These are phyloP conservation scores for Lachnellula arida DNA, from an alignment of 2,329 filamentous ascomycete genomes.

Conservation along the genomic window DNA sequence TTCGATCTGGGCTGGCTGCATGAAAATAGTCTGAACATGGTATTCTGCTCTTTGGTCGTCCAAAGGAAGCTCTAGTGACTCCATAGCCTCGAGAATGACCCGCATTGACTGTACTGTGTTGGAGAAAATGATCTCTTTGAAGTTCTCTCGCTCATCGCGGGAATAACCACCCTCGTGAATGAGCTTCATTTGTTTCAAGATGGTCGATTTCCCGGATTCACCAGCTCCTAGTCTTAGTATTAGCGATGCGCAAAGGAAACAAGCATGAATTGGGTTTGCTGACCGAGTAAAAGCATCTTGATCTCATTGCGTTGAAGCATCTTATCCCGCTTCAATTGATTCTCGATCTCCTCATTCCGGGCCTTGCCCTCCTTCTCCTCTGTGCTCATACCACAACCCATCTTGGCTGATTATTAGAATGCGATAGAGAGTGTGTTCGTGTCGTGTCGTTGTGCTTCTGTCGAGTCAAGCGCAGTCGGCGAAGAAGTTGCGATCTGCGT, in stretches of 20 bases:
- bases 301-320: constrained; percentile 99
- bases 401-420: constrained; percentile 52
- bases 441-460: constrained; percentile 1
- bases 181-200: constrained; percentile 97
- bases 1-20: constrained; percentile 56
- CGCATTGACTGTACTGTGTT: constrained; percentile 94
- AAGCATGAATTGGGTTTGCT: constrained; percentile 33
- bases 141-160: constrained; percentile 90
- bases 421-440: not conserved
- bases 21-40: constrained; percentile 36
- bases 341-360: constrained; percentile 99
- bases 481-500: not conserved
- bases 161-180: constrained; percentile 99
- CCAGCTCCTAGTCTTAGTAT: constrained; percentile 52
- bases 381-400: constrained; percentile 99
- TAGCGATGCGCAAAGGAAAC: constrained; percentile 1
- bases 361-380: constrained; percentile 99
- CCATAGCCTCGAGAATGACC: constrained; percentile 87
- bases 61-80: constrained; percentile 75
- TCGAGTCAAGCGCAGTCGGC: not conserved
- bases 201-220: constrained; percentile 95
- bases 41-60: constrained; percentile 49
- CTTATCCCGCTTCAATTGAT: constrained; percentile 96
- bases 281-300: constrained; percentile 99
- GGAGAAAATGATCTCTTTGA: constrained; percentile 92